These are phyloP conservation scores for Dothideomycetes sp. DNA, from an alignment of 2,329 filamentous ascomycete genomes.

Conservation along the genomic window DNA sequence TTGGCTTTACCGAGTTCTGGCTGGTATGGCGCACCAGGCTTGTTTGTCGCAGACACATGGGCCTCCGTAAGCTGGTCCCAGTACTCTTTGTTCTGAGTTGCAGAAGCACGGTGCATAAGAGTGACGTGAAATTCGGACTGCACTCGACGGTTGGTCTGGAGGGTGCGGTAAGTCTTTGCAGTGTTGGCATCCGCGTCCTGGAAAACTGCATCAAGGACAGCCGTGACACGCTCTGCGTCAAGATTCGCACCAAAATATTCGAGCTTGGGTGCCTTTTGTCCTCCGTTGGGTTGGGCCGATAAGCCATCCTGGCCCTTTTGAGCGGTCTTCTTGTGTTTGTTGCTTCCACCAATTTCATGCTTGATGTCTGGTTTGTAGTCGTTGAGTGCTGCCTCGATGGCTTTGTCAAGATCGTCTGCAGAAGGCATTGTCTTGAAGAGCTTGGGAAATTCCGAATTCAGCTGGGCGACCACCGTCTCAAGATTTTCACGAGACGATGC, in stretches of 20 bases:
- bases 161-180: slow-evolving; percentile 63
- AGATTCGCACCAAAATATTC: slow-evolving; percentile 59
- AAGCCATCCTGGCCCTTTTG: slow-evolving; percentile 13
- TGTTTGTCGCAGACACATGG: slow-evolving; percentile 33
- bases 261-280: slow-evolving; percentile 36
- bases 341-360: slow-evolving; percentile 58
- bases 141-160: slow-evolving; percentile 64
- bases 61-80: slow-evolving; percentile 67
- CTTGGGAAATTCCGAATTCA: slow-evolving; percentile 70
- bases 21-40: slow-evolving; percentile 31
- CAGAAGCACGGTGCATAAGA: slow-evolving; percentile 68
- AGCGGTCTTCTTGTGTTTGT: slow-evolving; percentile 26
- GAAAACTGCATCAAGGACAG: slow-evolving; percentile 64
- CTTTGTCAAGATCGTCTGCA: slow-evolving; percentile 65
- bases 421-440: slow-evolving; percentile 64
- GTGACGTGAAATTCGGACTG: slow-evolving; percentile 91
- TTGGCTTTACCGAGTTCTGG: slow-evolving; percentile 55
- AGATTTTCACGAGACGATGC: slow-evolving; percentile 76
- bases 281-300: slow-evolving; percentile 17
- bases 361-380: slow-evolving; percentile 69
- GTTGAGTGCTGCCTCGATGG: slow-evolving; percentile 64
- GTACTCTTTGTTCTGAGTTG: slow-evolving; percentile 53
- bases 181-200: slow-evolving; percentile 43
- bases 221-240: slow-evolving; percentile 41
- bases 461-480: slow-evolving; percentile 61